Percentiles rank a stretch among this genome's conserved stretches.
These are phyloP conservation scores for Phoma sp. DNA, from an alignment of 2,329 filamentous ascomycete genomes.

Conservation along the genomic window DNA sequence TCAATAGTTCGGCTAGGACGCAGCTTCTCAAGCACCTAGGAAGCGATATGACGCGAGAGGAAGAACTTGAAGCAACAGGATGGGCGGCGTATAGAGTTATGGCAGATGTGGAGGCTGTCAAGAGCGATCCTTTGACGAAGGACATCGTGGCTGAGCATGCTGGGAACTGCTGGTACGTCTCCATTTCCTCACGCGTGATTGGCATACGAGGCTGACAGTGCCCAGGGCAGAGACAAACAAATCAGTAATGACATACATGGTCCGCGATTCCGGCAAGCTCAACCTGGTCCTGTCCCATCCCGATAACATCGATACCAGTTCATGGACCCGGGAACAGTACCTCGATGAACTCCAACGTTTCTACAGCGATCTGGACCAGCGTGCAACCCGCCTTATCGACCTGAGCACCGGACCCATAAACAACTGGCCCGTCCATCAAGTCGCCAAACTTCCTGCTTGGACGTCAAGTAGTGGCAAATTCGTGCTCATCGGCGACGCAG, in stretches of 20 bases:
- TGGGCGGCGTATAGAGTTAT: constrained; percentile 26
- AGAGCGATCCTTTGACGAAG: constrained; percentile 11
- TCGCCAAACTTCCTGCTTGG: constrained; percentile 22
- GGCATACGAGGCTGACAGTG: background rate
- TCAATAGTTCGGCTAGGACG: constrained; percentile 21
- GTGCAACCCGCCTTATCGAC: constrained; percentile 15
- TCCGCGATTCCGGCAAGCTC: constrained; percentile 20
- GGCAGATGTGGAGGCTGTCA: constrained; percentile 20
- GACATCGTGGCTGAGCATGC: constrained; percentile 19
- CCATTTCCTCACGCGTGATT: too few species aligned
- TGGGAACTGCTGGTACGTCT: constrained; percentile 20
- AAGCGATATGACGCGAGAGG: background rate
- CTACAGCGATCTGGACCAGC: constrained; percentile 16
- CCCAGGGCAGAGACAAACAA: constrained; percentile 14
- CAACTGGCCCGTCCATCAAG: constrained; percentile 24
- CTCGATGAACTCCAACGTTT: constrained; percentile 6
- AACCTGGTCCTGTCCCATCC: constrained; percentile 27
- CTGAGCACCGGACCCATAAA: constrained; percentile 12
- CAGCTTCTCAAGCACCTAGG: constrained; percentile 10
- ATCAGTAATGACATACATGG: constrained; percentile 29
- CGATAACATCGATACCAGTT: constrained; percentile 19
- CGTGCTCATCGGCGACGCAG: constrained; percentile 24
- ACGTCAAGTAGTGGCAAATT: constrained; percentile 18
- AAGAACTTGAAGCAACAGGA: constrained; percentile 19
- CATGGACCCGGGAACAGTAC: constrained; percentile 21